Evolutionary conservation across 805 yeast species (phyloP).

Genomic region (Tetrapisispora pingtungensis): DNA sequence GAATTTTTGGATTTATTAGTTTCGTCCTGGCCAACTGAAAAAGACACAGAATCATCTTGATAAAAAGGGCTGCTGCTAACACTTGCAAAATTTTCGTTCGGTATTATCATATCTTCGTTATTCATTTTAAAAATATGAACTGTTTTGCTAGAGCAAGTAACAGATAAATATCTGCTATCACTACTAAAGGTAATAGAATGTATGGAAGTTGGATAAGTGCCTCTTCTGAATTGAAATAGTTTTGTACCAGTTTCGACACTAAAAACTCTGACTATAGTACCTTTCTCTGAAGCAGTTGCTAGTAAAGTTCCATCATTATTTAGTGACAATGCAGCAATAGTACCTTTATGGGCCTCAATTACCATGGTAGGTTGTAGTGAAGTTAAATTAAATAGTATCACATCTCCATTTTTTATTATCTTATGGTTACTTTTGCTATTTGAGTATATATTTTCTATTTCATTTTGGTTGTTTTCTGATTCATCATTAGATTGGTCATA

Average conservation of each 20-base stretch:
- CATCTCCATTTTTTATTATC: constrained; percentile 46
- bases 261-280: constrained; percentile 67
- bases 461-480: constrained; percentile 2
- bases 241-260: constrained; percentile 52
- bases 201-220: constrained; percentile 75
- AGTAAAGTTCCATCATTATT: constrained; percentile 55
- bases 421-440: constrained; percentile 7
- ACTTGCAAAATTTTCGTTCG: background rate
- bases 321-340: constrained; percentile 51
- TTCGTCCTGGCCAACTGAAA: background rate
- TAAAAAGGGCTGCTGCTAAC: background rate
- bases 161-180: constrained; percentile 64
- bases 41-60: background rate
- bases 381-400: constrained; percentile 53
- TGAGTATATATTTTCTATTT: background rate
- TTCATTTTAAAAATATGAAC: constrained; percentile 75
- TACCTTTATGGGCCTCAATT: constrained; percentile 65
- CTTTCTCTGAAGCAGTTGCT: constrained; percentile 70
- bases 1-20: background rate
- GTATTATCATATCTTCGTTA: background rate
- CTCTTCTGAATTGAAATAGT: constrained; percentile 59
- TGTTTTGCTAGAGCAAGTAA: constrained; percentile 81
- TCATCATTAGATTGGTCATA: constrained; percentile 5
- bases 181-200: constrained; percentile 66
- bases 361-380: constrained; percentile 56